These are phyloP conservation scores for Alternaria consortialis DNA, from an alignment of 2,329 filamentous ascomycete genomes.

Conservation along the genomic window DNA sequence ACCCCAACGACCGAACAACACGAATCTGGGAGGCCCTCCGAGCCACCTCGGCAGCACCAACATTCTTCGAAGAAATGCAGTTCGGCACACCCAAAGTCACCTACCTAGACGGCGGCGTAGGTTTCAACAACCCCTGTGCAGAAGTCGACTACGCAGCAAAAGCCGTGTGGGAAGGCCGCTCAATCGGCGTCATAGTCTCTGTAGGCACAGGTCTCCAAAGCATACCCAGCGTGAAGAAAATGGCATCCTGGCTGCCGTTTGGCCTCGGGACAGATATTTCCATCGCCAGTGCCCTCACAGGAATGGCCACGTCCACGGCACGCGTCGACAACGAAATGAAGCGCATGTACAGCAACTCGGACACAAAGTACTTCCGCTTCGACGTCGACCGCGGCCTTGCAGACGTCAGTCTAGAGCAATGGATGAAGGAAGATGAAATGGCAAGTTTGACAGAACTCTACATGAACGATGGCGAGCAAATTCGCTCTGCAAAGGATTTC, in stretches of 20 bases:
- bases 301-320: conserved; percentile 51
- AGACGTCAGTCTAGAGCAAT: conserved; percentile 51
- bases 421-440: conserved; percentile 55
- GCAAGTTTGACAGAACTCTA: conserved; percentile 51
- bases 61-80: conserved; percentile 62
- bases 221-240: conserved; percentile 50
- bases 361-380: conserved; percentile 52
- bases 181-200: conserved; percentile 52
- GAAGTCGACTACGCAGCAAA: conserved; percentile 61
- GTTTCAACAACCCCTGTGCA: conserved; percentile 61
- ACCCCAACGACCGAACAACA: conserved; percentile 51
- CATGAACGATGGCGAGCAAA: conserved; percentile 49
- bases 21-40: conserved; percentile 62
- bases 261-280: conserved; percentile 51
- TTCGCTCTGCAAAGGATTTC: conserved; percentile 40
- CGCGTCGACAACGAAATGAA: conserved; percentile 54
- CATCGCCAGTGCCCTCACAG: conserved; percentile 47
- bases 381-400: conserved; percentile 53
- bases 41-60: conserved; percentile 61
- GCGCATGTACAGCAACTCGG: conserved; percentile 50
- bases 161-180: conserved; percentile 49
- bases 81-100: conserved; percentile 57
- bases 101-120: conserved; percentile 61
- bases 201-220: conserved; percentile 52
- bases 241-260: conserved; percentile 51